phyloP scores from a whole-genome alignment of 495 filamentous ascomycete genomes.

The Neurospora pannonica region DNA sequence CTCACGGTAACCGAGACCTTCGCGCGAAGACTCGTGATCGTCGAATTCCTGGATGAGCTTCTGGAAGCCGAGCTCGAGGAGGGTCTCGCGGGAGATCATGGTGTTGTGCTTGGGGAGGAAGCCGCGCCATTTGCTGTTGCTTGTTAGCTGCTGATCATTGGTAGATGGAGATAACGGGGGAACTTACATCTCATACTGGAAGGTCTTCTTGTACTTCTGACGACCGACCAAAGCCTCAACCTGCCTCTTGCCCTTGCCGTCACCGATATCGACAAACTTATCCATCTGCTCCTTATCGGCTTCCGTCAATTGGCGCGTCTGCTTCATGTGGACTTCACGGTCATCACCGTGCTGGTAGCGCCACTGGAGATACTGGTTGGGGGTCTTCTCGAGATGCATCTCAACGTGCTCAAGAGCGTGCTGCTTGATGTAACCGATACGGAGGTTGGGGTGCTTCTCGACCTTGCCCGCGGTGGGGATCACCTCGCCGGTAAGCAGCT shows the following conservation, averaged over 20 bases:
- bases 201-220: slow-evolving; percentile 98
- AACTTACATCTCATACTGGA: slow-evolving; percentile 91
- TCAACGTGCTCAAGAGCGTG: slow-evolving; percentile 98
- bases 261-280: slow-evolving; percentile 71
- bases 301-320: slow-evolving; percentile 80
- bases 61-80: slow-evolving; percentile 72
- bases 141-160: slow-evolving; percentile 9
- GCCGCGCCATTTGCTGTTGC: slow-evolving; percentile 67
- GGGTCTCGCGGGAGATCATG: slow-evolving; percentile 86
- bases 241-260: slow-evolving; percentile 67
- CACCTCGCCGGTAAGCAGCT: slow-evolving; percentile 90
- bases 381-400: slow-evolving; percentile 98
- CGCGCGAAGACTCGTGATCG: slow-evolving; percentile 93
- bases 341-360: slow-evolving; percentile 95
- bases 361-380: slow-evolving; percentile 98
- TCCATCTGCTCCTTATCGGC: slow-evolving; percentile 86
- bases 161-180: neutral
- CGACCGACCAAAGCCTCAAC: slow-evolving; percentile 88
- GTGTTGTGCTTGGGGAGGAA: slow-evolving; percentile 88
- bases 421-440: slow-evolving; percentile 99
- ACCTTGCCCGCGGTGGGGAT: slow-evolving; percentile 82
- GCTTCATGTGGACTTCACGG: slow-evolving; percentile 93
- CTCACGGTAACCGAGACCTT: slow-evolving; percentile 90
- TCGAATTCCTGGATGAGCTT: slow-evolving; percentile 98
- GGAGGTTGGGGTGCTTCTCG: slow-evolving; percentile 96